Evolutionary conservation across 352 stramenopile genomes (phyloP), one percentile per base, ranked within the genome.

Genomic region (Phytophthora macrochlamydospora): DNA sequence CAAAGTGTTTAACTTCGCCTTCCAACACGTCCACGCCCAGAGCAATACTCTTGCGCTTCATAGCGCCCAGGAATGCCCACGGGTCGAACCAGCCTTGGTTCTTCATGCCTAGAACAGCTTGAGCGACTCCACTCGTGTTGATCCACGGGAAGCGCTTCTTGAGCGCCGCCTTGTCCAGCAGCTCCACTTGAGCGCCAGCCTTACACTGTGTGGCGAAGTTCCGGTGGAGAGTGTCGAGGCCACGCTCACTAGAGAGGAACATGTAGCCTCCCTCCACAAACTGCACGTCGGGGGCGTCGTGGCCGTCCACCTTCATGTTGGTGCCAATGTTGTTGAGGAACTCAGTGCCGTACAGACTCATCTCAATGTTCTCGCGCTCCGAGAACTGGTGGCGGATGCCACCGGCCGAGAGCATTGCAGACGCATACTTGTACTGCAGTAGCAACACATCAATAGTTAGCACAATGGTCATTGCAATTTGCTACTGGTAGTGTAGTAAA

Each of bases 301-400:
- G 61, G 14, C 58, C 73, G 51, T 78, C 67, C 32, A 93, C 81
- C 50, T 72, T 78, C 46, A 95, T 40, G 37, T 70, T 82, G 24
- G 69, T 73, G n/a, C 72, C 71, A 7, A 90, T 59, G 4, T 81
- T 66, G 29, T 63, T 59, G 18, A 95, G 58, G 62, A 94, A 94
- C 53, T 94, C 73, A 5, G 83, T 82, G 51, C 87, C 87, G 51
- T 95, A 95, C 45, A 90, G 76, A 60, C 85, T 93, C 77, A 95
- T 84, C 44, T 83, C 58, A 32, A 95, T 85, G 68, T 95, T 95
- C 14, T 75, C 73, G 7, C 55, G 78, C 67, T 89, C 75, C 4
- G 87, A 94, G 55, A 95, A 95, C 62, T 95, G 87, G 66, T 94
- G 82, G 40, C 85, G 85, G 32, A 95, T 93, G 37, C 87, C 87